Evolutionary conservation across 1,139 yeast genomes (phyloP), one percentile per base, ranked within the genome.

Genomic region (Saccharomycopsis crataegensis): DNA sequence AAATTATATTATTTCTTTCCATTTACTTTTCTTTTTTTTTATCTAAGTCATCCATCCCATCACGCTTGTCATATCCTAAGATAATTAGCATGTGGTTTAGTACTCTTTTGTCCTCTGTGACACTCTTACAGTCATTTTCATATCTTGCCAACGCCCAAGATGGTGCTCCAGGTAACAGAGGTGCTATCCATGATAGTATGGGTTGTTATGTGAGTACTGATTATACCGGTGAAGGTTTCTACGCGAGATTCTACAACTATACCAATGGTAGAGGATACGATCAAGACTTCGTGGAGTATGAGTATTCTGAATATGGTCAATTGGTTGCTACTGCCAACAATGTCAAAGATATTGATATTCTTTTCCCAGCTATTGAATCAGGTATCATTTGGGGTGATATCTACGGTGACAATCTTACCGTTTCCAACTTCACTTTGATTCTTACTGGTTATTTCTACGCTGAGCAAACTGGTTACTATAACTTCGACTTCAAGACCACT

Each of bases 391-490:
- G 7, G 9, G 50, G 53, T 37, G n/a, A 33, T 7, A 43, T 53
- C 38, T 55, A 57, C 47, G 64, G 63, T 14, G 53, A 55, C 17
- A 37, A 50, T 1, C 41, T 64, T 16, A 57, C 64, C 54, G 49
- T 62, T 32, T 49, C 62, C 6, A 60, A 63, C 51, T 61, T 64
- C 47, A 58, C 61, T 33, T 43, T 59, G 16, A 67, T 61, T 50
- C 56, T 58, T 34, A 58, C 62, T 2, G 64, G 64, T 52, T 63
- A 61, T 49, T 62, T 62, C 51, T 48, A 54, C 12, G 60, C 65
- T 4, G 36, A 46, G 8, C 55, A 49, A 8, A 36, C 56, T 32
- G 66, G 65, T 53, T 40, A 56, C 8, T 60, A 61, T 50, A 46
- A 52, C 1, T 53, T 64, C 37, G 40, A 17, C 22, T 44, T 62